Evolutionary conservation across 2,329 filamentous ascomycete species (phyloP), one percentile per base, ranked within the genome.

Genomic region (Pleurostoma richardsiae): DNA sequence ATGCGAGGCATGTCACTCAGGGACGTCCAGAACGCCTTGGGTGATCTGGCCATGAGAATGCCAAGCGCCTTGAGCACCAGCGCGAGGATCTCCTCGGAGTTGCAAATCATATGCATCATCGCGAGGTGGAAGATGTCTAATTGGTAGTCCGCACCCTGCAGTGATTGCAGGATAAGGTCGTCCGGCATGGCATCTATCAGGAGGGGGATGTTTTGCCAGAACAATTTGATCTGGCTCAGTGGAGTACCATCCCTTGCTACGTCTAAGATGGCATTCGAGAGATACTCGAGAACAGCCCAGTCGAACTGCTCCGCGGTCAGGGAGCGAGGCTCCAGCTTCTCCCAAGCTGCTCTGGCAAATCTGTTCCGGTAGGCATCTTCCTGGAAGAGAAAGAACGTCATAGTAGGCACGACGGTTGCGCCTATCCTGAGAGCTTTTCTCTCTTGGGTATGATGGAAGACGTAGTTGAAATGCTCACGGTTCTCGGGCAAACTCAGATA

Each of bases 21-120:
- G 2, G 90, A 85, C 56, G 90, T 86, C 92, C 92, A 96, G 56
- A 96, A 94, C 40, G 88, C 86, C 46, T 79, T 79, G 0, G 90
- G 79, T 0, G 88, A 86, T 56, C 88, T 90, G 53, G 84, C 79
- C 44, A 96, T 72, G 11, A 96, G 76, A 10, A 73, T 73, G 40
- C 80, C 81, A 50, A 96, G 78, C 2, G 85, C 82, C 47, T 83
- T 80, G 41, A 95, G 74, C 11, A 94, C 73, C 48, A 84, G 77
- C 10, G 83, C 73, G 49, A 95, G 73, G 27, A 87, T 80, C 3
- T 72, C 69, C 47, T 77, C 75, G 10, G 73, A 73, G 39, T 70
- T 67, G 40, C 51, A 59, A 11, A 70, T 64, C 30, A 83, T 71
- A 52, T 85, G 81, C 10, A 73, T 72, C 54, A 76, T 77, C 57